Percentiles rank a stretch among this genome's conserved stretches.
These are phyloP conservation scores for Dacryopinax primogenitus DNA, from an alignment of 768 basidiomycete species.

Conservation along the genomic window DNA sequence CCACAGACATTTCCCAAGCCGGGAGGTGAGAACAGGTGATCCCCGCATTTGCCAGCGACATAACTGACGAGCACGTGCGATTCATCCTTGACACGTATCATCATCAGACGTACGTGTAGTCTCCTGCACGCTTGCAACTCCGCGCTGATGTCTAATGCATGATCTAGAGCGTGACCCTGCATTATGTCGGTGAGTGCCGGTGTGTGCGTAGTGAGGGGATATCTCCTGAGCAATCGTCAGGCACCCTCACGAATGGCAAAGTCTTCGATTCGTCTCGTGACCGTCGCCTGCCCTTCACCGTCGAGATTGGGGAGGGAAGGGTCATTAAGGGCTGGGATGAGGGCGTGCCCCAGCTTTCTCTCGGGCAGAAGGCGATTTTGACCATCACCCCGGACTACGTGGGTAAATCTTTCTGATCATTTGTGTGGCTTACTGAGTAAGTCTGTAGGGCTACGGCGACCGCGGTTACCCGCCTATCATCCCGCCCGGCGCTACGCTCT, in stretches of 20 bases:
- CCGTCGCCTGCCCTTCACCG: slow-evolving; percentile 50
- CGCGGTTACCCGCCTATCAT: slow-evolving; percentile 15
- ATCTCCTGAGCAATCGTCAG: not conserved
- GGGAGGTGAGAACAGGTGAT: slow-evolving; percentile 38
- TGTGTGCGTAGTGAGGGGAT: not conserved
- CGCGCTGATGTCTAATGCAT: slow-evolving; percentile 1
- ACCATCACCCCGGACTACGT: slow-evolving; percentile 16
- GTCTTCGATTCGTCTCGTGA: slow-evolving; percentile 13
- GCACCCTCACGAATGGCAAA: not conserved
- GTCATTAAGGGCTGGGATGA: slow-evolving; percentile 90
- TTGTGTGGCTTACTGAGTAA: not conserved
- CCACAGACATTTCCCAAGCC: slow-evolving; percentile 43
- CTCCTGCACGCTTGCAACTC: not conserved
- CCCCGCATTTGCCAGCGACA: not conserved
- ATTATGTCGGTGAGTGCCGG: slow-evolving; percentile 51
- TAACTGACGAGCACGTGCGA: not conserved
- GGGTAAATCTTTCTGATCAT: not conserved
- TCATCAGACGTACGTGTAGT: not conserved
- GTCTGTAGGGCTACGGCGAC: slow-evolving; percentile 14
- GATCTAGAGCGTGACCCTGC: slow-evolving; percentile 53
- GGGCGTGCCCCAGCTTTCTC: slow-evolving; percentile 19
- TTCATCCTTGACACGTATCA: not conserved
- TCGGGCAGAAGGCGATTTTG: slow-evolving; percentile 18
- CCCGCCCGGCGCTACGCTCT: slow-evolving; percentile 18
- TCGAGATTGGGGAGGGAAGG: slow-evolving; percentile 61